Conservation (phyloP, 176 grass and related monocot genomes). For the Echinochloa phyllopogon region DNA sequence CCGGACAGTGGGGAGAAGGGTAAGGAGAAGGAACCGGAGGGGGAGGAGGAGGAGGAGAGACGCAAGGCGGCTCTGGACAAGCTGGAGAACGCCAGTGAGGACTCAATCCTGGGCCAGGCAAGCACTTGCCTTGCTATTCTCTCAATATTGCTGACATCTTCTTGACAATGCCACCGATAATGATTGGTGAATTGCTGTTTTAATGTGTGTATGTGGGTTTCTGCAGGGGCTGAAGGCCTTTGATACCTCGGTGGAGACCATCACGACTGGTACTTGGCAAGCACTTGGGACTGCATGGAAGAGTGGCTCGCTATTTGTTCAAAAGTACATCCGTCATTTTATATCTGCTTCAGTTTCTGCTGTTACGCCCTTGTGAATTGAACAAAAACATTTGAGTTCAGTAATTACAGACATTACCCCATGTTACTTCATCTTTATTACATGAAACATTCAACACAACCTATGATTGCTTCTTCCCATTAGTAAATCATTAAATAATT, state of each 20-base stretch:
- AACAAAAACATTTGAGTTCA: not conserved
- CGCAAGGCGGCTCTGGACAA: conserved; percentile 70
- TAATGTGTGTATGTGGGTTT: conserved; percentile 18
- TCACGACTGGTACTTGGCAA: conserved; percentile 82
- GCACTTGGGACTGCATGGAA: conserved; percentile 85
- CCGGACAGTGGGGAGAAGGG: conserved; percentile 29
- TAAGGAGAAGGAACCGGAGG: conserved; percentile 16
- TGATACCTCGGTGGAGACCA: conserved; percentile 84
- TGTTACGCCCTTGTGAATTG: not conserved
- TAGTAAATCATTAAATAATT: not conserved
- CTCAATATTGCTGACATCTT: not conserved
- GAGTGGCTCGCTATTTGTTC: conserved; percentile 74
- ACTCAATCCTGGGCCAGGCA: conserved; percentile 86
- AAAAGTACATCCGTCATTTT: conserved; percentile 55
- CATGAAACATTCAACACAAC: conserved; percentile 17
- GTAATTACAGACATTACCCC: not conserved
- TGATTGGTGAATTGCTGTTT: conserved; percentile 14
- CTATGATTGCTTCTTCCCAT: not conserved
- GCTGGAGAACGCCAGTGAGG: conserved; percentile 85
- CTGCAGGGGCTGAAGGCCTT: conserved; percentile 86
- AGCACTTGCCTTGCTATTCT: conserved; percentile 16
- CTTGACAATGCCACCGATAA: conserved; percentile 1
- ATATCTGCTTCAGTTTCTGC: conserved; percentile 7
- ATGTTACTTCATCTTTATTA: not conserved
- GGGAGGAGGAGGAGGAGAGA: conserved; percentile 30